Conservation (phyloP, 768 basidiomycete species). For the Suillus decipiens region DNA sequence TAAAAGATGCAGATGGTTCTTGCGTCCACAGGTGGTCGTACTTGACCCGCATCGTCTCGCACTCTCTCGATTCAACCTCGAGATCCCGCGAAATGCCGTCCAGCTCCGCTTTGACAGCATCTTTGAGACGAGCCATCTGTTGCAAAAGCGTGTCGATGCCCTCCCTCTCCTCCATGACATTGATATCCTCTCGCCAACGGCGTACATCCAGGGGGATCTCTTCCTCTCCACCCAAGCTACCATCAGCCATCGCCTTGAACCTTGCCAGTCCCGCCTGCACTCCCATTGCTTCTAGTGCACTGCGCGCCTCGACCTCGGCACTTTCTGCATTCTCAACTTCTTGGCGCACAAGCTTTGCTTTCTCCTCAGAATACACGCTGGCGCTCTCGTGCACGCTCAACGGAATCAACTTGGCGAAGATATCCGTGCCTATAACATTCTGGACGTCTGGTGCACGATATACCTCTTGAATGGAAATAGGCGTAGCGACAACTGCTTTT, state of each 20-base stretch:
- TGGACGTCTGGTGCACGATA: constrained; percentile 91
- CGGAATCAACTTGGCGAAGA: constrained; percentile 86
- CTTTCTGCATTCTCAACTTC: constrained; percentile 88
- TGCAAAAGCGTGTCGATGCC: constrained; percentile 62
- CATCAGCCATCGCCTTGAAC: constrained; percentile 72
- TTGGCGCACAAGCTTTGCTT: constrained; percentile 88
- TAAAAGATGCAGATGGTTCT: constrained; percentile 73
- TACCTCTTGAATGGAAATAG: constrained; percentile 92
- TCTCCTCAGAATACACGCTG: constrained; percentile 96
- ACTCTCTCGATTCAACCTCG: constrained; percentile 82
- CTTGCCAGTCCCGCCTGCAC: constrained; percentile 69
- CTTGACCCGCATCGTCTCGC: constrained; percentile 85
- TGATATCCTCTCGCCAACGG: constrained; percentile 75
- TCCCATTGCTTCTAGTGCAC: constrained; percentile 79
- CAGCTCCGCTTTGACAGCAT: constrained; percentile 58
- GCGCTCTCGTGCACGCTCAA: constrained; percentile 95
- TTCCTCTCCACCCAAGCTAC: constrained; percentile 59
- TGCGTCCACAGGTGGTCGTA: constrained; percentile 89
- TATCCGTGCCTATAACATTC: constrained; percentile 89
- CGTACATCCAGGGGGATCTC: constrained; percentile 72
- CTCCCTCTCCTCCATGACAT: constrained; percentile 66
- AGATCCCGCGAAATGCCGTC: constrained; percentile 64
- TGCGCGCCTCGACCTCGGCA: constrained; percentile 77
- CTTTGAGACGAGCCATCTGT: constrained; percentile 61
- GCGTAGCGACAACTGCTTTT: constrained; percentile 76